These are phyloP conservation scores for Dionaea muscipula DNA, from an alignment of 179 eudicot species.

Conservation along the genomic window DNA sequence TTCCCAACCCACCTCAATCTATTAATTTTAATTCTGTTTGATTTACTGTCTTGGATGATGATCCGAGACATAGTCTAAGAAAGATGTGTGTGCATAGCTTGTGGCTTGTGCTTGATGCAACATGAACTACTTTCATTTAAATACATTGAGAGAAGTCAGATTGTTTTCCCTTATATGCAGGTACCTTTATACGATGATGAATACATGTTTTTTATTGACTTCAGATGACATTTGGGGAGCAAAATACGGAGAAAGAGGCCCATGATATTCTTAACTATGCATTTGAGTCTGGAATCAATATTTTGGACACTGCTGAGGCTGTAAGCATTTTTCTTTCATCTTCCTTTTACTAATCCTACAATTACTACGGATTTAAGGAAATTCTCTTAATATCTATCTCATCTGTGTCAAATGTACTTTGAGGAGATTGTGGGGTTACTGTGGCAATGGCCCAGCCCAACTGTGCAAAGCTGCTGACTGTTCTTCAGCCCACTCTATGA, in stretches of 20 bases:
- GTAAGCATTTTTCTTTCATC: slow-evolving; percentile 30
- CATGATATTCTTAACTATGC: slow-evolving; percentile 81
- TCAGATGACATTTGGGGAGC: slow-evolving; percentile 96
- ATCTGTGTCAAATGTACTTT: neutral
- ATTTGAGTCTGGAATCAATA: slow-evolving; percentile 73
- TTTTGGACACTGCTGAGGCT: slow-evolving; percentile 78
- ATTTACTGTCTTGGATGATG: no score
- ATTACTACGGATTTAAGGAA: neutral
- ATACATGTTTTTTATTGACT: slow-evolving; percentile 5
- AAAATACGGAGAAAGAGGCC: slow-evolving; percentile 93
- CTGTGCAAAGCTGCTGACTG: neutral
- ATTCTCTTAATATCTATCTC: neutral
- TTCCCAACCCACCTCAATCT: no score
- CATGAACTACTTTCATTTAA: neutral
- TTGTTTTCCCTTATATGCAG: slow-evolving; percentile 3
- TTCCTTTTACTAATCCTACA: neutral
- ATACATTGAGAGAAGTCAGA: neutral
- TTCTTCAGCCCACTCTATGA: neutral
- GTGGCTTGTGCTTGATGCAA: no score
- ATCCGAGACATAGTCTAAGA: no score
- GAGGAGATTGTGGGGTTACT: neutral
- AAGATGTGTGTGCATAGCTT: no score
- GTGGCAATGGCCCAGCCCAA: no score
- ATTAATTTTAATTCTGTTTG: no score
- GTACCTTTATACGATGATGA: slow-evolving; percentile 5